Evolutionary conservation across 331 rosid species (phyloP), one percentile per base, ranked within the genome.

Genomic region (Acacia pycnantha): DNA sequence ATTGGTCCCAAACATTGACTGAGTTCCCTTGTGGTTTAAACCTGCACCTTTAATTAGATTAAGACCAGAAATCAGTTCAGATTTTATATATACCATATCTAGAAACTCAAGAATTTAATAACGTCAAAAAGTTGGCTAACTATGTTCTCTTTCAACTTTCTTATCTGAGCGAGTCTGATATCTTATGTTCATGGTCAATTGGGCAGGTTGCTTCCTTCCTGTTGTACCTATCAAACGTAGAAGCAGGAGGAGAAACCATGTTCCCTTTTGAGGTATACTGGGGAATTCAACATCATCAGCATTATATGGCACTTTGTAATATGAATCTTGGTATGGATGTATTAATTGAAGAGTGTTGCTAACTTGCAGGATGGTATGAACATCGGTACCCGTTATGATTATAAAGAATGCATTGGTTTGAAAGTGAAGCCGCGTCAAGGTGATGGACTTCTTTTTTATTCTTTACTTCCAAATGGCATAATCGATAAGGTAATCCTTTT

Each of bases 201-300:
- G 51, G 62, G 61, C 82, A 88, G 91, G 47, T 88, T 56, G 89
- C 91, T 81, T 85, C 91, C 14, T 88, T 85, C 81, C 81, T 88
- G 81, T 54, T 85, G 73, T 85, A 85, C 85, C 84, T 88, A n/a
- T 85, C 91, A 50, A 81, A 21, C 50, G 87, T 85, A 27, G 89
- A 88, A 81, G 81, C 51, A n/a, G 87, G 89, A 19, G 91, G 91
- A 74, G 91, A 88, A 74, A 88, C 91, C 72, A 83, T 85, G 89
- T 88, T 85, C 74, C 91, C 91, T 70, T 85, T 44, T 62, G 91
- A 88, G 91, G 91, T 74, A 70, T 56, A 62, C 64, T 13, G 37
- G 26, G 13, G 53, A 78, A 64, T 65, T 46, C 26, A 4, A 15
- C 29, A 33, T 16, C 21, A 37, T 62, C 18, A n/a, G 27, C 3